Evolutionary conservation across 2,329 filamentous ascomycete species (phyloP).

Genomic region (Fusarium multiceps): DNA sequence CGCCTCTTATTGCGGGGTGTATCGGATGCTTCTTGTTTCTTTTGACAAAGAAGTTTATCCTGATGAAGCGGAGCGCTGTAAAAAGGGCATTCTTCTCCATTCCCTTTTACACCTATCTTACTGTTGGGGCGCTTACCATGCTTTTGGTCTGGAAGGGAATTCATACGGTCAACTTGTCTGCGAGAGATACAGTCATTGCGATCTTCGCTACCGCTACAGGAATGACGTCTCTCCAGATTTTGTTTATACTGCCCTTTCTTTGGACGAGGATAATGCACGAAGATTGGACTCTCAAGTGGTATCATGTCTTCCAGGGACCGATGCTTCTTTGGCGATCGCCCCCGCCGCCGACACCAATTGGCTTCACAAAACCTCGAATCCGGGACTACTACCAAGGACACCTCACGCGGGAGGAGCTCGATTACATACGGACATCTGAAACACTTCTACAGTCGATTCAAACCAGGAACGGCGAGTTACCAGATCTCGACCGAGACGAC

Average conservation of each 20-base stretch:
- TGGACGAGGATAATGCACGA: slow-evolving; percentile 62
- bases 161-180: slow-evolving; percentile 40
- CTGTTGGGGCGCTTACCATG: slow-evolving; percentile 54
- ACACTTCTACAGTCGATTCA: slow-evolving; percentile 51
- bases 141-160: slow-evolving; percentile 64
- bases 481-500: slow-evolving; percentile 48
- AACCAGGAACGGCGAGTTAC: slow-evolving; percentile 39
- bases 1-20: slow-evolving; percentile 50
- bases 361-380: slow-evolving; percentile 57
- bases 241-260: slow-evolving; percentile 65
- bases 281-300: slow-evolving; percentile 63
- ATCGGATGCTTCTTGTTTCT: slow-evolving; percentile 51
- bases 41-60: slow-evolving; percentile 50
- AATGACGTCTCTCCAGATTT: slow-evolving; percentile 54
- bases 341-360: slow-evolving; percentile 51
- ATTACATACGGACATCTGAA: slow-evolving; percentile 51
- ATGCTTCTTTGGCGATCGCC: slow-evolving; percentile 55
- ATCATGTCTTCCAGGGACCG: slow-evolving; percentile 60
- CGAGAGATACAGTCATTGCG: slow-evolving; percentile 45
- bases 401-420: slow-evolving; percentile 59
- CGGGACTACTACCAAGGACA: slow-evolving; percentile 63
- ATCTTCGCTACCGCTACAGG: slow-evolving; percentile 59
- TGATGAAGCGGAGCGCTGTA: slow-evolving; percentile 47
- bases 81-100: slow-evolving; percentile 51
- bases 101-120: slow-evolving; percentile 54